Percentiles rank a stretch among this genome's conserved stretches.
Conservation (phyloP, 2,329 filamentous ascomycete genomes). For the Penicillium griseofulvum region DNA sequence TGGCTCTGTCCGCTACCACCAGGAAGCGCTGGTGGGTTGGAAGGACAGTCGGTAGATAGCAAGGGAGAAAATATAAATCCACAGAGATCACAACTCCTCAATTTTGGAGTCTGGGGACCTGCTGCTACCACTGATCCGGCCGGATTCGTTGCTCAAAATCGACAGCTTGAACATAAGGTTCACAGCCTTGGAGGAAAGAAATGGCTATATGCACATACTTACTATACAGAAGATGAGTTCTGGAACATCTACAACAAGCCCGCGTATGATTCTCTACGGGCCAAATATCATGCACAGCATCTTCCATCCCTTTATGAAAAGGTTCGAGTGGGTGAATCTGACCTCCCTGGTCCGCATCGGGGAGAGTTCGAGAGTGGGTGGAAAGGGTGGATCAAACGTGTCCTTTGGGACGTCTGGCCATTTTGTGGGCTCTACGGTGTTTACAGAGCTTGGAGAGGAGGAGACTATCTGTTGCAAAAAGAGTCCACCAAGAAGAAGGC, state of each 20-base stretch:
- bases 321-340: conserved; percentile 22
- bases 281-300: conserved; percentile 38
- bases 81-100: conserved; percentile 40
- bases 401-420: conserved; percentile 24
- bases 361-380: conserved; percentile 13
- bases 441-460: conserved; percentile 24
- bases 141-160: conserved; percentile 68
- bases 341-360: conserved; percentile 12
- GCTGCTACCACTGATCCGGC: conserved; percentile 54
- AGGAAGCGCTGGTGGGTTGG: conserved; percentile 8
- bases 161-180: conserved; percentile 68
- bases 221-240: conserved; percentile 64
- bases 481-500: conserved; percentile 4
- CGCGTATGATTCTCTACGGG: conserved; percentile 38
- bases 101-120: conserved; percentile 74
- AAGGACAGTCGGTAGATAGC: not conserved
- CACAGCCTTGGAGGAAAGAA: conserved; percentile 71
- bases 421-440: conserved; percentile 27
- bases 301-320: conserved; percentile 41
- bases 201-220: conserved; percentile 84
- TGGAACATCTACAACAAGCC: conserved; percentile 43
- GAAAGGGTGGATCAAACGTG: conserved; percentile 12
- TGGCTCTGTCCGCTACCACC: conserved; percentile 56
- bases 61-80: not conserved
- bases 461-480: conserved; percentile 23